A percentile compares a stretch with the other conserved stretches of the same genome.
phyloP scores from a whole-genome alignment of 1,284 basidiomycete species.

The Heterobasidion annosum region DNA sequence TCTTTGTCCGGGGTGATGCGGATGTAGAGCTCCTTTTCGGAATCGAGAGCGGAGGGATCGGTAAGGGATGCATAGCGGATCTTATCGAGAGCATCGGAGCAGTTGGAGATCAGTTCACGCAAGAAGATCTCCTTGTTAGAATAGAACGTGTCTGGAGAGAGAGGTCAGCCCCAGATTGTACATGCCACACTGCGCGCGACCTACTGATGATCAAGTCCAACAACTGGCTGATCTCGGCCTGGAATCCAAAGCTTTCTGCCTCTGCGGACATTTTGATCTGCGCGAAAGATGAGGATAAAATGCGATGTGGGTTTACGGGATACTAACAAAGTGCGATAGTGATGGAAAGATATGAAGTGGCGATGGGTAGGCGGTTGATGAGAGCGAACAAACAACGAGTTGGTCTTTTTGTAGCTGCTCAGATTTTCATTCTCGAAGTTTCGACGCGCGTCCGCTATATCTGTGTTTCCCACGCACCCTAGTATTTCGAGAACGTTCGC shows the following conservation, averaged over 20 bases:
- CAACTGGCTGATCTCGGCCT: slow-evolving; percentile 95
- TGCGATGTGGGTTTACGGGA: slow-evolving; percentile 1
- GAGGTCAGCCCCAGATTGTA: slow-evolving; percentile 4
- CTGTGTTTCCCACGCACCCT: slow-evolving; percentile 12
- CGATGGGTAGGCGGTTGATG: not conserved
- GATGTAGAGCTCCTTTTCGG: slow-evolving; percentile 87
- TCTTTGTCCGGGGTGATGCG: slow-evolving; percentile 94
- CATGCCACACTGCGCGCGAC: slow-evolving; percentile 17
- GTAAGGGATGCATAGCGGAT: slow-evolving; percentile 92
- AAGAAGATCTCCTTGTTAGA: slow-evolving; percentile 99
- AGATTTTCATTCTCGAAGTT: slow-evolving; percentile 20
- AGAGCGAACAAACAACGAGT: not conserved
- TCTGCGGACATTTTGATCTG: slow-evolving; percentile 47
- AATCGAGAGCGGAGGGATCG: slow-evolving; percentile 80
- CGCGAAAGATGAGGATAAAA: slow-evolving; percentile 9
- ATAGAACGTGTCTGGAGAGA: slow-evolving; percentile 83
- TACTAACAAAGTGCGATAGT: not conserved
- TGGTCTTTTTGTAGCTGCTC: slow-evolving; percentile 7
- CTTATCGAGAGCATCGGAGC: slow-evolving; percentile 95
- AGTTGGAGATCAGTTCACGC: slow-evolving; percentile 89
- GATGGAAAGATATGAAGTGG: slow-evolving; percentile 3
- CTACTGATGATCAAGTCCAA: slow-evolving; percentile 87
- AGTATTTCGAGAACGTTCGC: slow-evolving; percentile 19
- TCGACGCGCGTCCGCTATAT: slow-evolving; percentile 19
- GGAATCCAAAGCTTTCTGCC: slow-evolving; percentile 79